phyloP scores from a whole-genome alignment of 1,139 yeast genomes.

The Pichia sp. region DNA sequence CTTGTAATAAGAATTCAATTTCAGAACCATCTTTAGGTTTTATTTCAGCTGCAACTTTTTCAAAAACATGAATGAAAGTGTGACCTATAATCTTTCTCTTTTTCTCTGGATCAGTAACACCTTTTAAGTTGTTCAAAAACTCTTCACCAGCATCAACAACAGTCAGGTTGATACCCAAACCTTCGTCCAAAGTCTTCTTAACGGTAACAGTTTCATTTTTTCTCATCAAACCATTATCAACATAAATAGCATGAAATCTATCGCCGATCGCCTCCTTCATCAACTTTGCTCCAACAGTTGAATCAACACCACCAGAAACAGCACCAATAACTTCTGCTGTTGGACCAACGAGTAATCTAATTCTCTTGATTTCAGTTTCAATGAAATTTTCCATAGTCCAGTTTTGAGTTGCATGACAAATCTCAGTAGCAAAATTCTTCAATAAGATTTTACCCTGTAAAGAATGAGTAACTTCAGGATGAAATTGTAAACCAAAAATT shows the following conservation, averaged over 20 bases:
- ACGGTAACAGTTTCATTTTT: conserved; percentile 85
- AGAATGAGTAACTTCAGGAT: conserved; percentile 98
- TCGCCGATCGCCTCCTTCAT: conserved; percentile 98
- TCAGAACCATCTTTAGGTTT: conserved; percentile 85
- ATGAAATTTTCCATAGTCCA: conserved; percentile 99
- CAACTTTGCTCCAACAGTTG: conserved; percentile 97
- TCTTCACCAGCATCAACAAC: conserved; percentile 93
- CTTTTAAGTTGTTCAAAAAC: conserved; percentile 78
- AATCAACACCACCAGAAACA: conserved; percentile 98
- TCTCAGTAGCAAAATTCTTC: conserved; percentile 85
- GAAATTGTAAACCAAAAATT: conserved; percentile 96
- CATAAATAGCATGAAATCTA: conserved; percentile 96
- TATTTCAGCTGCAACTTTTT: conserved; percentile 89
- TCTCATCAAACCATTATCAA: conserved; percentile 97
- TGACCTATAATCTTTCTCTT: conserved; percentile 98
- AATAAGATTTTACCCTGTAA: conserved; percentile 80
- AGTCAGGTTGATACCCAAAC: conserved; percentile 88
- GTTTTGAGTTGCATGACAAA: conserved; percentile 79
- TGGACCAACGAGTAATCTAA: conserved; percentile 87
- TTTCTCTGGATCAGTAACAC: conserved; percentile 97
- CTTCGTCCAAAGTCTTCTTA: conserved; percentile 81
- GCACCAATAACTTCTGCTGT: conserved; percentile 99
- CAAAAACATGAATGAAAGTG: conserved; percentile 94
- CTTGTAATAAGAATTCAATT: conserved; percentile 90
- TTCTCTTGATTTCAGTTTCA: conserved; percentile 91